Base-by-base conservation (phyloP, 2,329 filamentous ascomycete genomes). In the Hymenotorrendiella dingleyae region DNA sequence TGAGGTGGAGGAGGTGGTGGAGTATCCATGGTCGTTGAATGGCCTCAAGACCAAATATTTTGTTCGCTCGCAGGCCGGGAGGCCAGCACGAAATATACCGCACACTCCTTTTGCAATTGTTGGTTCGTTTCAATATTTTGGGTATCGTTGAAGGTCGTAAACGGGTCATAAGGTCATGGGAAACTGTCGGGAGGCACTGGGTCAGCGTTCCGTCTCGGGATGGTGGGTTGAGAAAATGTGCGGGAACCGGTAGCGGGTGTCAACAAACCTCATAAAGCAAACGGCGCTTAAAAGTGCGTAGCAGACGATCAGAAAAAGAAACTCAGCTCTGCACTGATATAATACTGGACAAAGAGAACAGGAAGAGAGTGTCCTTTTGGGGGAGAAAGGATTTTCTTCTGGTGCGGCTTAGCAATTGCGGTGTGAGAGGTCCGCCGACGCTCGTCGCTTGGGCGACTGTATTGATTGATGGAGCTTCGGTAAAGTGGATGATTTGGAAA, bases 1-100 rank as follows among this genome's bases (percentile, higher is more conserved):
- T 95, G 89, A 50, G 87, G 88, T 61, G 89, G 89, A 53, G 86
- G 86, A 52, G 89, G 89, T 49, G 80, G 80, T 23, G 84, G 84
- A 55, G 77, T 72, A 50, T 50, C 53, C 49, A 54, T 58, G 19
- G 42, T 40, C 39, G 38, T 36, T 38, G 42, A 34, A 24, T 45
- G 44, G 33, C 43, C 39, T 45, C 49, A 46, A 27, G 35, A 43
- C 35, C 35, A 43, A 24, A 23, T n/a, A 27, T 16, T 40, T 34
- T 40, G 29, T 34, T 40, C 28, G 19, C 14, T 28, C 21, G n/a
- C 35, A 32, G 35, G 24, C 16, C 28, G 23, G 20, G 40, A 29
- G 35, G 36, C 26, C 4, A 24, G n/a, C 23, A 22, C 12, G 30
- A 22, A 27, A 27, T 27, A 17, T 30, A 19, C 11, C 8, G 20